These are phyloP conservation scores for Apiospora phragmitis DNA, from an alignment of 2,329 filamentous ascomycete genomes.

Conservation along the genomic window DNA sequence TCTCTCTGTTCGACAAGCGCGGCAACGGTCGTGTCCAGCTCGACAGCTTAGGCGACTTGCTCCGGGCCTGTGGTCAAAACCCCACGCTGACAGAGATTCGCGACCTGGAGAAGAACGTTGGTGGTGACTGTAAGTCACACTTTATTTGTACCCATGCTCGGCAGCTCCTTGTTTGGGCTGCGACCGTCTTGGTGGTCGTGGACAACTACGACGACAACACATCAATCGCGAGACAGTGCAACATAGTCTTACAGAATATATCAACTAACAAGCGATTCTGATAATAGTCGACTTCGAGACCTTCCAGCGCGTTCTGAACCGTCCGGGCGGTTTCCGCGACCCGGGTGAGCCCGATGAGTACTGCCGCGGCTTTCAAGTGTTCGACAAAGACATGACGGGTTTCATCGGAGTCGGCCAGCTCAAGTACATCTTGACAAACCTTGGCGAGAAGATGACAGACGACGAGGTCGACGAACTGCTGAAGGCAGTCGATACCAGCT, in stretches of 20 bases:
- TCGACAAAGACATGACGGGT: conserved; percentile 98
- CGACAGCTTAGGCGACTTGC: conserved; percentile 86
- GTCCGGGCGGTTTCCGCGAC: conserved; percentile 96
- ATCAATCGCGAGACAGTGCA: neutral
- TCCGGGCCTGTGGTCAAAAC: conserved; percentile 97
- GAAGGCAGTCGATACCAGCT: conserved; percentile 96
- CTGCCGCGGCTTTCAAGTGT: conserved; percentile 97
- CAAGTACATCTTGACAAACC: conserved; percentile 95
- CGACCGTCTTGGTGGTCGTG: neutral
- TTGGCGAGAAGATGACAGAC: conserved; percentile 99
- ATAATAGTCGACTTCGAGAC: conserved; percentile 90
- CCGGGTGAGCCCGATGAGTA: conserved; percentile 98
- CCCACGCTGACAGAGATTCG: conserved; percentile 90
- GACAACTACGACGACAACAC: neutral
- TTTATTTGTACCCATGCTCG: neutral
- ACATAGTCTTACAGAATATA: conserved; percentile 11
- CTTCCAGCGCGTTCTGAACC: conserved; percentile 95
- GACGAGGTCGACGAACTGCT: conserved; percentile 98
- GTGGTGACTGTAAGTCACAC: conserved; percentile 78
- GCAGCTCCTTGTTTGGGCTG: neutral
- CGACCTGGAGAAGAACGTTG: conserved; percentile 88
- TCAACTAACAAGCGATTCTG: conserved; percentile 9
- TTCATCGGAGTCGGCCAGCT: conserved; percentile 98
- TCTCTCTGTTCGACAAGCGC: conserved; percentile 99
- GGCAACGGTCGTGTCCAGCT: conserved; percentile 89